These are phyloP conservation scores for Spinellus fusiger DNA, from an alignment of 192 early-diverging fungal genomes.

Conservation along the genomic window DNA sequence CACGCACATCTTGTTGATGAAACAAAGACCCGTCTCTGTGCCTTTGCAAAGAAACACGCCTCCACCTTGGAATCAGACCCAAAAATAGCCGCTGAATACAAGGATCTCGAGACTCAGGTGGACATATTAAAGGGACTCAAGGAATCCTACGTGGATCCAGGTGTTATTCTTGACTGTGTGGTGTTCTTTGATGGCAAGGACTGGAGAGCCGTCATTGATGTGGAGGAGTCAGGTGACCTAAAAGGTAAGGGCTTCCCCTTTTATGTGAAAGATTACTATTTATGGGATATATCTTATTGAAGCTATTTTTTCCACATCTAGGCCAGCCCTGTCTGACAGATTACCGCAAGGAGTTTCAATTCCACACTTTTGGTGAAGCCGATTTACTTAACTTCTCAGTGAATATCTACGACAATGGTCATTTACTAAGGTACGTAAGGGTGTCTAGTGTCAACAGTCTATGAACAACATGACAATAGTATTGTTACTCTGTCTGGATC, in stretches of 20 bases:
- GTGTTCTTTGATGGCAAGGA: constrained; percentile 84
- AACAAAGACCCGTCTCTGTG: constrained; percentile 39
- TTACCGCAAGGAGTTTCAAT: constrained; percentile 68
- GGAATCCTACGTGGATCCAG: constrained; percentile 70
- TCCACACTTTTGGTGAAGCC: constrained; percentile 66
- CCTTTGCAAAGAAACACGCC: constrained; percentile 38
- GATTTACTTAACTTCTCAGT: constrained; percentile 84
- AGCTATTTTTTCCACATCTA: constrained; percentile 16
- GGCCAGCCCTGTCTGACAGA: constrained; percentile 59
- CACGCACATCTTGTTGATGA: constrained; percentile 38
- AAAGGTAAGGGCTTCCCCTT: constrained; percentile 21
- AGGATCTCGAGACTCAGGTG: constrained; percentile 59
- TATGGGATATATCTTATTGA: not conserved
- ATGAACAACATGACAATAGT: constrained; percentile 19
- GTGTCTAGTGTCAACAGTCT: not conserved
- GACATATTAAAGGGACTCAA: constrained; percentile 56
- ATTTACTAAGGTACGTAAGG: constrained; percentile 45
- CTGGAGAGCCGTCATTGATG: constrained; percentile 83
- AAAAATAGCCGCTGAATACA: constrained; percentile 34
- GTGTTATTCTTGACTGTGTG: constrained; percentile 73
- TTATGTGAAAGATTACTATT: constrained; percentile 1
- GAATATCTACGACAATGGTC: constrained; percentile 87
- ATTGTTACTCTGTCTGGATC: constrained; percentile 80
- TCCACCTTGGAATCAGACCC: constrained; percentile 26
- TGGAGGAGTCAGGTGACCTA: constrained; percentile 73